Evolutionary conservation across 768 basidiomycete genomes (phyloP), one percentile per base, ranked within the genome.

Genomic region (Pisolithus sp.): DNA sequence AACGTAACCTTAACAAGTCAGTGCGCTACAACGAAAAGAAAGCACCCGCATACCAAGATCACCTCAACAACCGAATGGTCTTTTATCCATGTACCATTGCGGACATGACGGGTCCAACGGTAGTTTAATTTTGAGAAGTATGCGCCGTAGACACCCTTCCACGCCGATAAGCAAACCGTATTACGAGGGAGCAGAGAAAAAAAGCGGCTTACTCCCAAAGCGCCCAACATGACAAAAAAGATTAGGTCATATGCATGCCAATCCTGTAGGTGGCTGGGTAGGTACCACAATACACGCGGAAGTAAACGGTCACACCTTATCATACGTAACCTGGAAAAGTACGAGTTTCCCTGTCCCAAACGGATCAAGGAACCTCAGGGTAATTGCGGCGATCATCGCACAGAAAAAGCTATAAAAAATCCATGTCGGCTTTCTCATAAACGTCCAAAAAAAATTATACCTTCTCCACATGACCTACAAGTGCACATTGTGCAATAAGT

Each of bases 381-480:
- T 95, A 59, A 97, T 86, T 1, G 95, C 95, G 2, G 96, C 96
- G 57, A 98, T 90, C 79, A 98, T 85, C 2, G 96, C 96, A 63
- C 96, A 98, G 68, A 99, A 94, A 72, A 99, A 99, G 61, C 92
- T 95, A 64, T n/a, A 39, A 66, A 69, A 44, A 4, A 18, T 23
- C 4, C 40, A 50, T n/a, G 44, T 4, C 12, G 7, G 42, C 36
- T 30, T 21, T 30, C 45, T 37, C 50, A 44, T 15, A 15, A 20
- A 49, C 44, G 31, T 44, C 49, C 53, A 5, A n/a, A 4, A 26
- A 24, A 48, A 55, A 8, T 46, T 68, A 44, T 61, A 91, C 91
- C 89, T 89, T 73, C 93, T 75, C 90, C 91, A 95, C 91, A 97
- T 93, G 50, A 89, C 86, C 82, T 85, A 31, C 3, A 21, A 34